Conservation (phyloP, 768 basidiomycete genomes). For the Collybia sordida region DNA sequence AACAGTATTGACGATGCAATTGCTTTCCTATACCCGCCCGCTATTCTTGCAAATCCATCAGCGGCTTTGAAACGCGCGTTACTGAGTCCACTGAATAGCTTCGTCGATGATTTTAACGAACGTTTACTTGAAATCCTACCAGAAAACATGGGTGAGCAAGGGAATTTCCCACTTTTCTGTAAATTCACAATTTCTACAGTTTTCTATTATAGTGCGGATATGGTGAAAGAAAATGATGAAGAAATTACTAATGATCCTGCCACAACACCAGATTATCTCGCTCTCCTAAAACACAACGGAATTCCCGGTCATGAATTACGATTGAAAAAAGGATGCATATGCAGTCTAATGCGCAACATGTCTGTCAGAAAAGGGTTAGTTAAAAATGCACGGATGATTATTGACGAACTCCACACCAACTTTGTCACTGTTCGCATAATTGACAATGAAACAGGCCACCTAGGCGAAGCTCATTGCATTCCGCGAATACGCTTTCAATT, state of each 20-base stretch:
- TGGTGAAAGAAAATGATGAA: background rate
- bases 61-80: background rate
- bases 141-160: too few relatives aligned
- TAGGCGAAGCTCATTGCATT: slow-evolving; percentile 5
- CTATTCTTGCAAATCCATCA: background rate
- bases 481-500: slow-evolving; percentile 8
- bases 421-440: background rate
- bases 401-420: background rate
- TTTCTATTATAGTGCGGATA: background rate
- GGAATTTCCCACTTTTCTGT: too few relatives aligned
- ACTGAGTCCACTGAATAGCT: background rate
- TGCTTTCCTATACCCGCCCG: background rate
- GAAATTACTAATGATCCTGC: background rate
- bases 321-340: background rate
- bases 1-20: background rate
- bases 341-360: background rate
- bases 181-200: too few relatives aligned
- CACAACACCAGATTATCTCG: background rate
- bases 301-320: background rate
- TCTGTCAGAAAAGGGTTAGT: background rate
- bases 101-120: background rate
- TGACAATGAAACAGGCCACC: background rate
- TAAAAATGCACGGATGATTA: background rate
- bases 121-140: background rate
- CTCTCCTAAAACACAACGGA: background rate